Conservation (phyloP, 495 filamentous ascomycete genomes). For the Aspergillus nidulans region DNA sequence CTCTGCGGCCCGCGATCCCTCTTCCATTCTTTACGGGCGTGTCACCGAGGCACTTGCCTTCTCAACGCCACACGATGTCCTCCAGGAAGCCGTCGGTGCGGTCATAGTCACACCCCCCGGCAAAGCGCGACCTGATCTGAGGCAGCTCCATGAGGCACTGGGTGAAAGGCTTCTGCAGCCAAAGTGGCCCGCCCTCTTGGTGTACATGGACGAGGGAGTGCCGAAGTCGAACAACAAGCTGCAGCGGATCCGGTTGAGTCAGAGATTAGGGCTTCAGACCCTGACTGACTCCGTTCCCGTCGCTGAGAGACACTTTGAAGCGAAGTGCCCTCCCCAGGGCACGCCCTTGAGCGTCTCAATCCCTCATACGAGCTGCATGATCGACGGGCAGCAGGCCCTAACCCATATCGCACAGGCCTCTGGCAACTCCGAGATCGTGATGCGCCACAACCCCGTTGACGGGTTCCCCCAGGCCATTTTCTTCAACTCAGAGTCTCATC, state of each 20-base stretch:
- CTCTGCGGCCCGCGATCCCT: neutral
- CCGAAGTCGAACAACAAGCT: conserved; percentile 6
- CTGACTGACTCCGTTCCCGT: neutral
- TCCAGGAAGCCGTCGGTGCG: neutral
- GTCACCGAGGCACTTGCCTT: neutral
- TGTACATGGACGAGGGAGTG: conserved; percentile 1
- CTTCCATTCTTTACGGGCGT: neutral
- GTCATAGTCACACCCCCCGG: neutral
- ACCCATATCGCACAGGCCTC: neutral
- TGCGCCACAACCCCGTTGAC: neutral
- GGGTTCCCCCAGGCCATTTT: neutral
- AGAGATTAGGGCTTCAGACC: neutral
- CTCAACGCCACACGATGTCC: neutral
- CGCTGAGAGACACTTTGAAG: neutral
- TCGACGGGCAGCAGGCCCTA: neutral
- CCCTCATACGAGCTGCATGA: neutral
- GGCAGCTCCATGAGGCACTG: neutral
- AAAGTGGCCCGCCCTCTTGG: neutral
- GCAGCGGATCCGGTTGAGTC: neutral
- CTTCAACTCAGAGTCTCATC: neutral
- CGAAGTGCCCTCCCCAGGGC: neutral
- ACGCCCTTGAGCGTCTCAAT: neutral
- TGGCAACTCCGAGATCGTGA: neutral
- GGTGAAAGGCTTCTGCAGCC: neutral
- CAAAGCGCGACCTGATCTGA: neutral